Base-by-base conservation (phyloP, 345 rosid species). In the Microthlaspi erraticum region DNA sequence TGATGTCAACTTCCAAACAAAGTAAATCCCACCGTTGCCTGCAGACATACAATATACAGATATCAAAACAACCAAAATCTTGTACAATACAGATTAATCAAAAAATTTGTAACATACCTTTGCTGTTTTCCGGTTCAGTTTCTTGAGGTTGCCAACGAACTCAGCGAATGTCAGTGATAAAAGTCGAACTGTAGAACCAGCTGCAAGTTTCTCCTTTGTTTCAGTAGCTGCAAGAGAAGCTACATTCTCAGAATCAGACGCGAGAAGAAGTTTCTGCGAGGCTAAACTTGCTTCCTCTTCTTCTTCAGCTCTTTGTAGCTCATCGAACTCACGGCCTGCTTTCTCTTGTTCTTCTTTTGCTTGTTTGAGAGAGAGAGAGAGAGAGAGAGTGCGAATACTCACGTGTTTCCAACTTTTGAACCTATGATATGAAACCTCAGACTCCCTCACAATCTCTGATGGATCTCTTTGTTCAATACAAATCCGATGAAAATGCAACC, bases 11-110 rank as follows among this genome's bases (percentile, higher is more conserved):
- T 50, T 93, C 98, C 96, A 68, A 93, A 89, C 57, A 91, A 76
- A 14, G 91, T 84, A 61, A 93, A 80, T 34, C 74, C 88, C 65
- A 93, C 96, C 5, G 94, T 93, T 73, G 86, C 97, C 98, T 91
- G 87, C 80, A 85, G 75, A 55, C 65, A 77, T 12, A 55, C 38
- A 39, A 32, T 2, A 33, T 6, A 39, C 2, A 74, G 0, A 5
- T 14, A n/a, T 52, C 41, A 49, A 41, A 66, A 20, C 73, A 67
- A 59, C 41, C 51, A 68, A 12, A 67, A 23, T 23, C 60, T 43
- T 33, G 23, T 8, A 1, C 58, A 19, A 31, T 1, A 23, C 29
- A 2, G 29, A 19, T 8, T 20, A 7, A 16, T 36, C 42, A 61
- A 12, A 20, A 20, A 20, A 20, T 1, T 20, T 20, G 26, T 20